Conservation (phyloP, 2,329 filamentous ascomycete species). For the Eutypa lata region DNA sequence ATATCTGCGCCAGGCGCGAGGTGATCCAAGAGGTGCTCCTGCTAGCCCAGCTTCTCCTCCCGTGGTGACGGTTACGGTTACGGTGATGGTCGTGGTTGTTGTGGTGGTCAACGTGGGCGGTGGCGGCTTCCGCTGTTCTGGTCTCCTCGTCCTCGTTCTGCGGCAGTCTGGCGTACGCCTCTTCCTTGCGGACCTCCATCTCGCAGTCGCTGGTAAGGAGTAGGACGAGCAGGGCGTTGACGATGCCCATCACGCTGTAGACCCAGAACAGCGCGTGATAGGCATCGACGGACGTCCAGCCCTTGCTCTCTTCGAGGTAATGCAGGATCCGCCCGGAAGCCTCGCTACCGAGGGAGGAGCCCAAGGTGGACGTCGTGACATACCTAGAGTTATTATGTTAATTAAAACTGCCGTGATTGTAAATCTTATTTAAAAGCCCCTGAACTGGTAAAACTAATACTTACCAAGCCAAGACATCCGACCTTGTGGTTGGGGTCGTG, state of each 20-base stretch:
- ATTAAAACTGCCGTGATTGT: too few relatives aligned
- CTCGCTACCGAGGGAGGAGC: slow-evolving; percentile 52
- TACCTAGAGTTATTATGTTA: too few relatives aligned
- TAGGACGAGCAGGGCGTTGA: slow-evolving; percentile 46
- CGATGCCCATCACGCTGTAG: slow-evolving; percentile 53
- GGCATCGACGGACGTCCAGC: slow-evolving; percentile 47
- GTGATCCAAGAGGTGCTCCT: slow-evolving; percentile 20
- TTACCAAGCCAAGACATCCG: slow-evolving; percentile 62
- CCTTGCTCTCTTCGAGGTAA: slow-evolving; percentile 38
- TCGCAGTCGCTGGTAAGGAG: slow-evolving; percentile 51
- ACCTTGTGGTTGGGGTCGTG: slow-evolving; percentile 49
- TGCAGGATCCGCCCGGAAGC: slow-evolving; percentile 49
- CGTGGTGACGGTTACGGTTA: slow-evolving; percentile 5
- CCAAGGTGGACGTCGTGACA: slow-evolving; percentile 53
- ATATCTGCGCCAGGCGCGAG: slow-evolving; percentile 52
- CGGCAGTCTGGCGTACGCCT: slow-evolving; percentile 19
- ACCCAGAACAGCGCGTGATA: slow-evolving; percentile 58
- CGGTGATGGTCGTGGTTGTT: background rate
- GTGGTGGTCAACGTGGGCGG: slow-evolving; percentile 5
- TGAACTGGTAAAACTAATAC: too few relatives aligned
- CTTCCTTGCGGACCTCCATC: slow-evolving; percentile 27
- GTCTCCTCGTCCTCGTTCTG: slow-evolving; percentile 13
- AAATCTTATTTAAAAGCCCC: too few relatives aligned
- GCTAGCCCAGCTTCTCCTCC: slow-evolving; percentile 9
- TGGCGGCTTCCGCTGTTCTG: background rate